Conservation (phyloP, 2,329 filamentous ascomycete genomes). For the Ascochyta clinopodiicola region DNA sequence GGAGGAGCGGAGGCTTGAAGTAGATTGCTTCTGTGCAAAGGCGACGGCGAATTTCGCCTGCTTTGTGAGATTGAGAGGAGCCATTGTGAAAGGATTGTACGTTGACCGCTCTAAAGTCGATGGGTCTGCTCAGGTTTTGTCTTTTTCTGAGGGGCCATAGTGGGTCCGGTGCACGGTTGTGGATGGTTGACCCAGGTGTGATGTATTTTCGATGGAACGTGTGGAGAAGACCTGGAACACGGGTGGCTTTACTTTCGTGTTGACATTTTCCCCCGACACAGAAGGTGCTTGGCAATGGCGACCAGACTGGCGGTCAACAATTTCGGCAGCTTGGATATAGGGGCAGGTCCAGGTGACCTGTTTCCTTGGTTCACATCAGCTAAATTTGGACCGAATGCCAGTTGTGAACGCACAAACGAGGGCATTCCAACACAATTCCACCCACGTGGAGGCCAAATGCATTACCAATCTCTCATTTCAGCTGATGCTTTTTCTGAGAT, state of each 20-base stretch:
- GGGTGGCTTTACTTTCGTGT: slow-evolving; percentile 16
- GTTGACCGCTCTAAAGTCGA: slow-evolving; percentile 15
- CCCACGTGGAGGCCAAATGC: slow-evolving; percentile 5
- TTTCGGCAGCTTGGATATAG: slow-evolving; percentile 16
- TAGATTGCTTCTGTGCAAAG: slow-evolving; percentile 18
- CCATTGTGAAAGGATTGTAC: slow-evolving; percentile 20
- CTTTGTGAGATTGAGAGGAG: slow-evolving; percentile 16
- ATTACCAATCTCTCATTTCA: slow-evolving; percentile 15
- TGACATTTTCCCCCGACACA: slow-evolving; percentile 20
- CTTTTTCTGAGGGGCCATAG: slow-evolving; percentile 18
- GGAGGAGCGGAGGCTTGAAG: slow-evolving; percentile 13
- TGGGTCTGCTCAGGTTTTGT: slow-evolving; percentile 21
- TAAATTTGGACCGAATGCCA: slow-evolving; percentile 12
- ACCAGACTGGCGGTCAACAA: slow-evolving; percentile 23
- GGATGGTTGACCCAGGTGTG: slow-evolving; percentile 15
- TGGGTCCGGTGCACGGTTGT: slow-evolving; percentile 19
- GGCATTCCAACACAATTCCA: slow-evolving; percentile 1
- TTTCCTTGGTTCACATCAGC: slow-evolving; percentile 7
- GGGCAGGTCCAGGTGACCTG: slow-evolving; percentile 18
- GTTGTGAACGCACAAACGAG: slow-evolving; percentile 18
- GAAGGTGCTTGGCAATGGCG: slow-evolving; percentile 21
- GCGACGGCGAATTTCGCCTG: slow-evolving; percentile 18
- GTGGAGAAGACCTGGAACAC: slow-evolving; percentile 19
- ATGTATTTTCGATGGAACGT: slow-evolving; percentile 22
- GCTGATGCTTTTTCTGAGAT: slow-evolving; percentile 12